A percentile compares a stretch with the other conserved stretches of the same genome.
phyloP scores from a whole-genome alignment of 176 grass and related monocot genomes.

The Triticum aestivum region IWGSC_CS_RefSeq_v2.1 NC_057801.1:621396832-621397331 shows the following conservation, averaged over 20 bases:
- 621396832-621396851: too few relatives aligned
- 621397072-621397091: not conserved
- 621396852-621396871: too few relatives aligned
- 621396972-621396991: not conserved
- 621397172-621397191: not conserved
- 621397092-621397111: not conserved
- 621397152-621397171: not conserved
- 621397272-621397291: not conserved
- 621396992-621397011: not conserved
- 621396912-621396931: not conserved
- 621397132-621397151: not conserved
- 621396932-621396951: not conserved
- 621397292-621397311: not conserved
- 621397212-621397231: not conserved
- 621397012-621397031: constrained; percentile 29
- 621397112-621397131: not conserved
- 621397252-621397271: not conserved
- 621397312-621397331: constrained; percentile 16
- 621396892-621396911: too few relatives aligned
- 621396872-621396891: too few relatives aligned
- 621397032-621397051: not conserved
- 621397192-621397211: not conserved
- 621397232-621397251: not conserved
- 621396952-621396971: not conserved
- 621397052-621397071: not conserved